A percentile compares a stretch with the other conserved stretches of the same genome.
Evolutionary conservation across 2,329 filamentous ascomycete species (phyloP).

Genomic region (Ilyonectria robusta): DNA sequence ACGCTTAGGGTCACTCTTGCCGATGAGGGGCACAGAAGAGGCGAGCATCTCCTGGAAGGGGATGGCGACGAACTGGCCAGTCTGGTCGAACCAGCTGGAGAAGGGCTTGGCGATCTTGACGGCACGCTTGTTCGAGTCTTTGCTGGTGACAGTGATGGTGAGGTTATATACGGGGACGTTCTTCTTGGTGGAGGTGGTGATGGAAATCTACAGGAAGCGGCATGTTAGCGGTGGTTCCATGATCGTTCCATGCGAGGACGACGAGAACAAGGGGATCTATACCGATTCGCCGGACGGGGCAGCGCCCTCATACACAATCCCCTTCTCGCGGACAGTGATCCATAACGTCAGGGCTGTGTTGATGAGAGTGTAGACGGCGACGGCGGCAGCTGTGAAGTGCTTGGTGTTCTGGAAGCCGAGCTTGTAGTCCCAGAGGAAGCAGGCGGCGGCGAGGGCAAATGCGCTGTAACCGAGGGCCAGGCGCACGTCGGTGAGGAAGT

Average conservation of each 20-base stretch:
- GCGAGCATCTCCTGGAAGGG: constrained; percentile 87
- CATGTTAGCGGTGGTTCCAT: constrained; percentile 32
- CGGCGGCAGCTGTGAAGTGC: constrained; percentile 83
- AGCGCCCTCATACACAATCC: constrained; percentile 83
- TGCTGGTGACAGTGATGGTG: constrained; percentile 69
- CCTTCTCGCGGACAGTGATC: constrained; percentile 87
- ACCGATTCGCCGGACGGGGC: constrained; percentile 77
- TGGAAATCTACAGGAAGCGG: constrained; percentile 71
- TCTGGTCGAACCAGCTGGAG: constrained; percentile 81
- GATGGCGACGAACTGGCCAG: constrained; percentile 78
- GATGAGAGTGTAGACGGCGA: constrained; percentile 82
- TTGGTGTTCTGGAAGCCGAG: constrained; percentile 91
- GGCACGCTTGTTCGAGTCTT: constrained; percentile 56
- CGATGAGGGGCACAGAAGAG: constrained; percentile 75
- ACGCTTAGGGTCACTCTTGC: constrained; percentile 74
- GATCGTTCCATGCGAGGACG: background rate
- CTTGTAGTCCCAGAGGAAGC: constrained; percentile 93
- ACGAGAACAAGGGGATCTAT: constrained; percentile 50
- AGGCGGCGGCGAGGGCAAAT: constrained; percentile 83
- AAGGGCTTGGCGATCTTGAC: constrained; percentile 76
- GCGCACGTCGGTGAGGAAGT: constrained; percentile 85
- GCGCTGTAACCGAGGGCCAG: constrained; percentile 87
- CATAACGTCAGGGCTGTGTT: constrained; percentile 86
- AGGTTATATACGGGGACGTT: constrained; percentile 86
- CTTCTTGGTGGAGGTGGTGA: constrained; percentile 82